phyloP scores from a whole-genome alignment of 768 basidiomycete species.

The Lepiota subincarnata region DNA sequence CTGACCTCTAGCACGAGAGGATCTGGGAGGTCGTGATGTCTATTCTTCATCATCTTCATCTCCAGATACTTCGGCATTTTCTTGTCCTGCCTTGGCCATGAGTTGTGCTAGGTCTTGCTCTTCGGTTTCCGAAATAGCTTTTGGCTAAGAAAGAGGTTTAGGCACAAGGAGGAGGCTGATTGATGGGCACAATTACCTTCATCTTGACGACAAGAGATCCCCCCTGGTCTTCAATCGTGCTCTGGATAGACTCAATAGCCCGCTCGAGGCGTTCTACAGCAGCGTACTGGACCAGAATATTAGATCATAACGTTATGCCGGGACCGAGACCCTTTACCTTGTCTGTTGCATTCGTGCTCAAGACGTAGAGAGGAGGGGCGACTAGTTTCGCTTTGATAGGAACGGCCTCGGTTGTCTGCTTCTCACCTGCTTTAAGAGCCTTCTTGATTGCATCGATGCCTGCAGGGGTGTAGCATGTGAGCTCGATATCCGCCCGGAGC shows the following conservation, averaged over 20 bases:
- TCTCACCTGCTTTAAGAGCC: conserved; percentile 86
- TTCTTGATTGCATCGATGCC: conserved; percentile 97
- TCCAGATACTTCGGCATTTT: conserved; percentile 95
- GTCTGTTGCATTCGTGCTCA: conserved; percentile 95
- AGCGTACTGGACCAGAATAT: conserved; percentile 47
- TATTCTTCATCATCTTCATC: conserved; percentile 80
- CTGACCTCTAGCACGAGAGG: neutral
- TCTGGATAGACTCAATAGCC: conserved; percentile 87
- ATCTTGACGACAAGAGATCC: conserved; percentile 92
- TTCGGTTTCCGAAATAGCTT: conserved; percentile 96
- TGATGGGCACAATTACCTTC: conserved; percentile 54
- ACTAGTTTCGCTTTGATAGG: conserved; percentile 97
- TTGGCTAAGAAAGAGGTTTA: conserved; percentile 56
- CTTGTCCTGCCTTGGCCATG: conserved; percentile 91
- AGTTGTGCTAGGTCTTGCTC: conserved; percentile 96
- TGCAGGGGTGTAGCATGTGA: conserved; percentile 93
- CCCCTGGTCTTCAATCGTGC: conserved; percentile 77
- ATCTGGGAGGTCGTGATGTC: neutral
- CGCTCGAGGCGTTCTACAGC: conserved; percentile 92
- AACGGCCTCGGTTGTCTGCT: conserved; percentile 80
- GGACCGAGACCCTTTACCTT: conserved; percentile 50
- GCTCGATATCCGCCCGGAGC: conserved; percentile 94
- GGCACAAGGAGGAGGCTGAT: neutral
- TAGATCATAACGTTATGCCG: neutral
- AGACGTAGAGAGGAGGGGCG: conserved; percentile 92